Base-by-base conservation (phyloP, 83 land plant genomes). In the Diphasiastrum complanatum region DNA sequence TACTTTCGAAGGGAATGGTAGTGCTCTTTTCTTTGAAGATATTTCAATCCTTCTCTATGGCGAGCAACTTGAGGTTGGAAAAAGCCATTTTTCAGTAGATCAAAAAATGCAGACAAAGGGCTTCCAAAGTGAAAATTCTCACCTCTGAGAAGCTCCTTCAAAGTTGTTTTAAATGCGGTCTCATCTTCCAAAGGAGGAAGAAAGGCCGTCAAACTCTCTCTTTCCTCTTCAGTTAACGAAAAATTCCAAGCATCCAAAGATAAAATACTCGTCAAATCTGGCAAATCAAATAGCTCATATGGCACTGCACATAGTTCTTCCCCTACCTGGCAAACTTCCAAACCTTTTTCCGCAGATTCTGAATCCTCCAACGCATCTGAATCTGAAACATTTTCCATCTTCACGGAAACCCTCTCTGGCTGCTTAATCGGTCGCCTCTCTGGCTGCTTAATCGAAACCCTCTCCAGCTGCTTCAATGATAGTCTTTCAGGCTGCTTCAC, bases 191-290 rank as follows among this genome's bases (percentile, higher is more conserved):
- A 45, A 46, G 78, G 70, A 2, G 81, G 81, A 41, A 78, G 65
- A 30, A 50, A 78, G 10, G 70, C 69, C 45, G 70, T 8, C 4
- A 78, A 74, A 32, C 26, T 49, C 22, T 69, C 55, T 34, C 74
- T 69, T 37, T 78, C 81, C 20, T 78, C 74, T 33, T 78, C 81
- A 1, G 81, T 74, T 27, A 78, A 61, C 23, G 37, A 66, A 33
- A 48, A 37, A 65, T 78, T 78, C 81, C 81, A 78, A 33, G 78
- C 46, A 5, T 78, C 71, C 24, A 78, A n/a, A 40, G 78, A 74
- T 31, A 78, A 61, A 25, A 78, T 55, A 19, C 61, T 63, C 57
- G 60, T 69, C 47, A 78, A 37, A 56, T 78, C 81, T 22, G 59
- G 70, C 28, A 78, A 47, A 47, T 48, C 63, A 61, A 75, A 75